Evolutionary conservation across 2,329 filamentous ascomycete genomes (phyloP), one percentile per base, ranked within the genome.

Genomic region (Herpotrichia juniperi): DNA sequence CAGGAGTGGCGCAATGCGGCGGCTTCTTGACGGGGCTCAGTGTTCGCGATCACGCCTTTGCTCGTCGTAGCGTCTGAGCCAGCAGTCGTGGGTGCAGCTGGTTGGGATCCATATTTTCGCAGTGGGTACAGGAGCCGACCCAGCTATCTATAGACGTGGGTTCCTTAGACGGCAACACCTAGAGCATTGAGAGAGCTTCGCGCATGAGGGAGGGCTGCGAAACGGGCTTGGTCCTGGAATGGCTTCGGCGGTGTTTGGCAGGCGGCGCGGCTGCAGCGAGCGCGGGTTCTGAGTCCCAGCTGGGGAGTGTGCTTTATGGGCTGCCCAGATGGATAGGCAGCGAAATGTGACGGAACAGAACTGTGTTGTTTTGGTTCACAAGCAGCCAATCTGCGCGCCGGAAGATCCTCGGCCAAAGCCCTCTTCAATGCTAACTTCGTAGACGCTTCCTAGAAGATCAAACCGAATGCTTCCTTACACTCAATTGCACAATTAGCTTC

Each of bases 11-110:
- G 17, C 10, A 39, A 19, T 39, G 34, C 34, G 17, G 34, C 34
- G 17, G 34, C 34, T 39, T 39, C 34, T 39, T 39, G 17, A 39
- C 34, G 17, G 34, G 34, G 34, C 34, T 39, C 17, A 16, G 34
- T 19, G 34, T 39, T 39, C 34, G 34, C 17, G 34, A 39, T 39
- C 34, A 16, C 34, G 34, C 34, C 34, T 39, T 39, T 39, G 34
- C 34, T 39, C 34, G 17, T 39, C 34, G 34, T 16, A 39, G 17
- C 34, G 34, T 39, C 34, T 39, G 34, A 16, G 34, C 11, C 34
- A 10, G 11, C 34, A 39, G 34, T 39, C 34, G 34, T 17, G 9
- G 17, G 30, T 9, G 34, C 17, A 3, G 57, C 54, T n/a, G 57
- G 34, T 39, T 39, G 9, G 34, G 34, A 19, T 39, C 34, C 34